Percentiles rank a stretch among this genome's conserved stretches.
phyloP scores from a whole-genome alignment of 73 alveolate genomes.

The Paramecium sonneborni region DNA sequence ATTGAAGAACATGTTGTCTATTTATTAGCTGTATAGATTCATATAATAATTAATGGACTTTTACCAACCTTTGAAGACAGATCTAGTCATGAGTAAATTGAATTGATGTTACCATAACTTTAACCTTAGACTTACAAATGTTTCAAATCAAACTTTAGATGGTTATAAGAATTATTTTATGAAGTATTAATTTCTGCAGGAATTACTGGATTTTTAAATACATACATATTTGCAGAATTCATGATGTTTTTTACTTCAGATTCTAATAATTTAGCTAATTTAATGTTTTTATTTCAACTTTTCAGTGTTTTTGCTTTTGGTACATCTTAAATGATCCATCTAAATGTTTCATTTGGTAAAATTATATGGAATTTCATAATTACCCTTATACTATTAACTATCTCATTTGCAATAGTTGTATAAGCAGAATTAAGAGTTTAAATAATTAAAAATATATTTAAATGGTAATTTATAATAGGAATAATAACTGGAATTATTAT shows the following conservation, averaged over 20 bases:
- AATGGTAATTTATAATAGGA: conserved; percentile 51
- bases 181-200: conserved; percentile 9
- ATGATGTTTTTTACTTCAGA: conserved; percentile 33
- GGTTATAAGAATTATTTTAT: conserved; percentile 43
- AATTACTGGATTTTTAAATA: not conserved
- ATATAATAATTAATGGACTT: not conserved
- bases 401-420: not conserved
- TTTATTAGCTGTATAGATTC: not conserved
- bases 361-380: not conserved
- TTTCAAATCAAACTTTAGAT: conserved; percentile 24
- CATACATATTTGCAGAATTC: conserved; percentile 19
- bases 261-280: conserved; percentile 14
- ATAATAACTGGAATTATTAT: not conserved
- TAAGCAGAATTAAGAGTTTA: not conserved
- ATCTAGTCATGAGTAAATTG: conserved; percentile 7
- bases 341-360: not conserved
- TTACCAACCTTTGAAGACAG: not conserved
- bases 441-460: not conserved
- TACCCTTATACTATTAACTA: not conserved
- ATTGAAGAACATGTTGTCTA: conserved; percentile 14
- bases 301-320: conserved; percentile 7
- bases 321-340: conserved; percentile 21
- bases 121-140: not conserved
- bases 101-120: conserved; percentile 9
- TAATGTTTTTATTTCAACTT: conserved; percentile 17